Evolutionary conservation across 1,284 basidiomycete genomes (phyloP).

Genomic region (Exsudoporus floridanus): DNA sequence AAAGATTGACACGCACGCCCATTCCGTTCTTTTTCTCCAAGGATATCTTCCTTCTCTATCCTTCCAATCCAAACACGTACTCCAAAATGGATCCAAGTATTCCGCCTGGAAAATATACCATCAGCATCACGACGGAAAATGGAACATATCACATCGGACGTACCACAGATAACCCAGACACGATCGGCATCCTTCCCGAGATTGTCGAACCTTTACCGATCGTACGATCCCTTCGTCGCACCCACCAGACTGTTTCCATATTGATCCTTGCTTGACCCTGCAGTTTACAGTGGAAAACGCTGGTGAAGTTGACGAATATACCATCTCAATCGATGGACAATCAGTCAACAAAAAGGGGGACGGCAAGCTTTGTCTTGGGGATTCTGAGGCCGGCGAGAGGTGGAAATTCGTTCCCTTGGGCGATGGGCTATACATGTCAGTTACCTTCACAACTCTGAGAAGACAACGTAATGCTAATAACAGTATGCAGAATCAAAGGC

Average conservation of each 20-base stretch:
- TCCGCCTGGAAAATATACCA: background rate
- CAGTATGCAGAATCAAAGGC: conserved; percentile 1
- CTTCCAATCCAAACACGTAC: background rate
- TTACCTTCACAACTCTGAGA: background rate
- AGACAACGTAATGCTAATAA: background rate
- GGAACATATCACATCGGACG: background rate
- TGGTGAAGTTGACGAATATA: background rate
- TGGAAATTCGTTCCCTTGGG: background rate
- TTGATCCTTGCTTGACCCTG: background rate
- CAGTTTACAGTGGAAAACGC: background rate
- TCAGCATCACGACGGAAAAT: background rate
- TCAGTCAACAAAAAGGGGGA: background rate
- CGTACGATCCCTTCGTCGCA: background rate
- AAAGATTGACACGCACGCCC: background rate
- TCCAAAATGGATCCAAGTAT: background rate
- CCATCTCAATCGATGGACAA: background rate
- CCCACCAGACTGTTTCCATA: background rate
- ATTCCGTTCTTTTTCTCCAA: background rate
- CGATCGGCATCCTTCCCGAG: background rate
- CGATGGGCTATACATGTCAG: background rate
- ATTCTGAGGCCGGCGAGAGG: background rate
- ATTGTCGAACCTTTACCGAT: background rate
- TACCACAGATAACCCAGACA: background rate
- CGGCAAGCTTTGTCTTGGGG: background rate
- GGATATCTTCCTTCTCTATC: background rate